Conservation (phyloP, 331 rosid genomes). For the Quercus tomentella region DNA sequence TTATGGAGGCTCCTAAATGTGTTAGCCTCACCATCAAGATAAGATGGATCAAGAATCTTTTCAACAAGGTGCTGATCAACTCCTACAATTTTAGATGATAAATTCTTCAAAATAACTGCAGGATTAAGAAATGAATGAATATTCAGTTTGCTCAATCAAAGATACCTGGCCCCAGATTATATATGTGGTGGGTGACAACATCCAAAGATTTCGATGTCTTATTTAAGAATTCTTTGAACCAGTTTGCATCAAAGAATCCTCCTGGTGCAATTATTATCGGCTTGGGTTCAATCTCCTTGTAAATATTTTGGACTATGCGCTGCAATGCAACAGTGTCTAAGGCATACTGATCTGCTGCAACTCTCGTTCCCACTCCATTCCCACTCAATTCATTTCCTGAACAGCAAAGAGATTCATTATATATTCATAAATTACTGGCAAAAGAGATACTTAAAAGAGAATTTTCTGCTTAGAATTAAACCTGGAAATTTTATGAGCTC, state of each 20-base stretch:
- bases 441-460: neutral
- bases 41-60: conserved; percentile 62
- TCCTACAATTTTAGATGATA: conserved; percentile 41
- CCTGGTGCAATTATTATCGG: conserved; percentile 86
- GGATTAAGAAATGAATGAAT: neutral
- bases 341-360: conserved; percentile 68
- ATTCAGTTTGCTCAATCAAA: neutral
- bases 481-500: neutral
- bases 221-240: conserved; percentile 57
- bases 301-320: conserved; percentile 42
- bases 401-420: neutral
- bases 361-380: conserved; percentile 64
- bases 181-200: conserved; percentile 73
- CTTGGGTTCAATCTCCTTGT: conserved; percentile 41
- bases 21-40: conserved; percentile 51
- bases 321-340: conserved; percentile 50
- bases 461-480: neutral
- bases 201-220: conserved; percentile 45
- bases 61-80: conserved; percentile 59
- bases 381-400: conserved; percentile 91
- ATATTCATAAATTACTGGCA: neutral
- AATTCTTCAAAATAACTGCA: neutral
- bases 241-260: conserved; percentile 73
- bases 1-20: conserved; percentile 54
- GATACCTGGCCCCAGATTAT: conserved; percentile 88